Percentiles rank a stretch among this genome's conserved stretches.
Conservation (phyloP, 2,329 filamentous ascomycete genomes). For the Tolypocladium pustulatum region DNA sequence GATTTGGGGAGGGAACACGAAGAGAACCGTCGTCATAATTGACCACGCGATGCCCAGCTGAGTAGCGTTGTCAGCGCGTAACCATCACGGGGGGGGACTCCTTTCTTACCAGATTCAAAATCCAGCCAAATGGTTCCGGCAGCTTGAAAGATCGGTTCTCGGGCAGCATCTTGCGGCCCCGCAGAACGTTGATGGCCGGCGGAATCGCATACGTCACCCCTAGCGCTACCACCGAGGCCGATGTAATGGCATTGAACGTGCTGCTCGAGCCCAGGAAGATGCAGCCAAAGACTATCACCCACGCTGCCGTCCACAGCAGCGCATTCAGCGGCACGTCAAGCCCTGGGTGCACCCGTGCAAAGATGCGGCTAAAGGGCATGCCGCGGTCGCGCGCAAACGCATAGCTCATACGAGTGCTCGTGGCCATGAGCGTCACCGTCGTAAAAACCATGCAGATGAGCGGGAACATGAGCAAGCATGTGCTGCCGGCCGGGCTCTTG, state of each 20-base stretch:
- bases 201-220: constrained; percentile 69
- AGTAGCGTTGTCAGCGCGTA: background rate
- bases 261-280: constrained; percentile 57
- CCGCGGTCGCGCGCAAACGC: constrained; percentile 57
- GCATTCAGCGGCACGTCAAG: constrained; percentile 60
- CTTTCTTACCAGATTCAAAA: constrained; percentile 15
- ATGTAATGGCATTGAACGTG: constrained; percentile 64
- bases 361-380: constrained; percentile 51
- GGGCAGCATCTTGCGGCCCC: constrained; percentile 56
- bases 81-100: background rate
- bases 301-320: constrained; percentile 46
- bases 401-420: constrained; percentile 55
- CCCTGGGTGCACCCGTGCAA: constrained; percentile 48
- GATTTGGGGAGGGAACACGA: constrained; percentile 60
- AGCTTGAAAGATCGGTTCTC: constrained; percentile 29
- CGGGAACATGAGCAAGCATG: constrained; percentile 57
- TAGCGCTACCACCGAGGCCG: constrained; percentile 62
- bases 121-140: constrained; percentile 24
- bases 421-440: constrained; percentile 54
- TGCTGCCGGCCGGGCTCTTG: constrained; percentile 47
- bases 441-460: constrained; percentile 56
- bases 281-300: constrained; percentile 58
- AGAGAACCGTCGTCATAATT: constrained; percentile 61
- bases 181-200: constrained; percentile 56
- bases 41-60: constrained; percentile 51